Evolutionary conservation across 1,139 yeast genomes (phyloP).

Genomic region (Eremothecium coryli): DNA sequence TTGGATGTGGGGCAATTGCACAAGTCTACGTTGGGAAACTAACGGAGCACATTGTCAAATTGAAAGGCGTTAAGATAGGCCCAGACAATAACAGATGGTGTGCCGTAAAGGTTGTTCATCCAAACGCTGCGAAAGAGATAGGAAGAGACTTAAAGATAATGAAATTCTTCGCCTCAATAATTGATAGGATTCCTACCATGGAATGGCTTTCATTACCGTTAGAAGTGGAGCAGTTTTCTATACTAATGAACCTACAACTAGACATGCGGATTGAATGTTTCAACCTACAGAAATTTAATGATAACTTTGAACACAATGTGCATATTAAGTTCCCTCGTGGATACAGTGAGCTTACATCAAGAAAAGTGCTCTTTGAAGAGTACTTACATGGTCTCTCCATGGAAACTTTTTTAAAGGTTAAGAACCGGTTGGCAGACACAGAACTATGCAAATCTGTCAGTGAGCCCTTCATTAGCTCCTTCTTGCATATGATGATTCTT

Average conservation of each 20-base stretch:
- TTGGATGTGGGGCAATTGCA: conserved; percentile 97
- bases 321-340: conserved; percentile 82
- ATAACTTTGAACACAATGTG: conserved; percentile 37
- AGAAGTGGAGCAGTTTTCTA: conserved; percentile 81
- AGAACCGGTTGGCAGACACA: conserved; percentile 31
- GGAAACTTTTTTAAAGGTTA: conserved; percentile 47
- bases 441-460: conserved; percentile 64
- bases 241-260: conserved; percentile 78
- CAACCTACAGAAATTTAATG: conserved; percentile 57
- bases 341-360: conserved; percentile 52
- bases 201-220: conserved; percentile 95
- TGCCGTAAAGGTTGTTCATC: conserved; percentile 90
- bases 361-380: conserved; percentile 79
- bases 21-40: conserved; percentile 81
- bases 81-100: conserved; percentile 44
- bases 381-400: conserved; percentile 75
- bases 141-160: conserved; percentile 77
- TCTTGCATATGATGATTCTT: conserved; percentile 80
- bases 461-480: conserved; percentile 82
- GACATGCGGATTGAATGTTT: conserved; percentile 85
- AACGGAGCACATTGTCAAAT: conserved; percentile 30
- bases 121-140: conserved; percentile 63
- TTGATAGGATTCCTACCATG: conserved; percentile 80
- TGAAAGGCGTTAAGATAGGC: conserved; percentile 7
- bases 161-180: conserved; percentile 62